Evolutionary conservation across 2,329 filamentous ascomycete genomes (phyloP), one percentile per base, ranked within the genome.

Genomic region (Daldinia sp.): DNA sequence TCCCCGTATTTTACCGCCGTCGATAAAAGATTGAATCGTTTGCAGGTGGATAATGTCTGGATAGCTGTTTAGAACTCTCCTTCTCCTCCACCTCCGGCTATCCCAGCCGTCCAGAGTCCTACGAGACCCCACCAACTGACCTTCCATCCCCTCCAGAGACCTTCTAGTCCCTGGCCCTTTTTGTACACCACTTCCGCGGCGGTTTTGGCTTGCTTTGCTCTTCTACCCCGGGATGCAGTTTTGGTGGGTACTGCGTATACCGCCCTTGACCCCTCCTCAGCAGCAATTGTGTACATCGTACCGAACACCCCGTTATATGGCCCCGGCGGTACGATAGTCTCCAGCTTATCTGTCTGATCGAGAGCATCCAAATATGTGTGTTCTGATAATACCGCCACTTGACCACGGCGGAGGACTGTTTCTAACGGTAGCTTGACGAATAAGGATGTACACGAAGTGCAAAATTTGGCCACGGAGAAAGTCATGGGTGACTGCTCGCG

Each of bases 341-440:
- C 88, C 45, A 91, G 74, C 48, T 77, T 75, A 29, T 76, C 75
- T 3, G 75, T 77, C 25, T 76, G 72, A 34, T 82, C 79, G 2
- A 86, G 76, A 0, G 87, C 85, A 9, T 77, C 75, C 2, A 84
- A 68, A 58, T 87, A 85, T 9, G 78, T 72, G 1, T 83, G 82
- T 11, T 83, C 82, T 13, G 83, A 83, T 45, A 92, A 83, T 0
- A 93, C 87, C 1, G 89, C 83, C 61, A 95, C 90, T 77, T 99
- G 95, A 4, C 92, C 94, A 62, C 95, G 87, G 48, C 95, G 89
- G 6, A 98, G 84, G 13, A 97, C 91, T 0, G 94, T 98, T 78
- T 99, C 95, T 3, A 98, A 82, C 0, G 95, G 95, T 10, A 98
- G 86, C 73, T 94, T 94, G 68, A 97, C 78, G 71, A 95, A 91